phyloP scores from a whole-genome alignment of 2,329 filamentous ascomycete genomes.

The Trichophaea hybrida region DNA sequence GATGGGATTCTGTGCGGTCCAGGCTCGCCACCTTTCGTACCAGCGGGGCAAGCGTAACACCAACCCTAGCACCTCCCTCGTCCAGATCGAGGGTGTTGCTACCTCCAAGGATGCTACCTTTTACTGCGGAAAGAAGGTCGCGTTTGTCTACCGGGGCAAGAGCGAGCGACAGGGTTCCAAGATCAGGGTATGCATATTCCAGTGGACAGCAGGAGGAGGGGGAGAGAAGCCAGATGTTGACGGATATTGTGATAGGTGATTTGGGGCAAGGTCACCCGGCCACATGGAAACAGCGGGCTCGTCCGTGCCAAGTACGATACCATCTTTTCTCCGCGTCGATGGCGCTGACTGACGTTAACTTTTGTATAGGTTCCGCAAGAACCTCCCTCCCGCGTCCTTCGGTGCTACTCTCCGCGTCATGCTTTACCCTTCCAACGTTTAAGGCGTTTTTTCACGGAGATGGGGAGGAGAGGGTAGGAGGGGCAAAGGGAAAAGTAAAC shows the following conservation, averaged over 20 bases:
- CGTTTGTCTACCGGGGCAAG: conserved; percentile 93
- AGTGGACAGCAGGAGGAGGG: neutral
- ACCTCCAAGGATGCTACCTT: conserved; percentile 82
- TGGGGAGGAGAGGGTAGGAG: neutral
- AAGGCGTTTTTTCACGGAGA: conserved; percentile 34
- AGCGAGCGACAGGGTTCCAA: conserved; percentile 94
- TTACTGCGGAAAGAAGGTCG: conserved; percentile 98
- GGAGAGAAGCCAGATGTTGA: conserved; percentile 1
- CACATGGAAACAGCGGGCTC: conserved; percentile 96
- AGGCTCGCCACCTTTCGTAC: conserved; percentile 95
- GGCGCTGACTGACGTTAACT: neutral
- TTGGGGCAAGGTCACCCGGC: conserved; percentile 95
- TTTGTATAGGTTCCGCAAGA: conserved; percentile 71
- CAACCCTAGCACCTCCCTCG: conserved; percentile 79
- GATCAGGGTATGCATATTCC: conserved; percentile 49
- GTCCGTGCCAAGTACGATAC: conserved; percentile 48
- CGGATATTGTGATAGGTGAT: conserved; percentile 42
- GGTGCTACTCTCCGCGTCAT: conserved; percentile 91
- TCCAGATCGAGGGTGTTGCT: conserved; percentile 96
- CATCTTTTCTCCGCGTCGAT: neutral
- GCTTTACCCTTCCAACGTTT: conserved; percentile 97
- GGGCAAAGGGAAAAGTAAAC: neutral
- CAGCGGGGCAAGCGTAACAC: conserved; percentile 86
- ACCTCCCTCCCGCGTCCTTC: conserved; percentile 93
- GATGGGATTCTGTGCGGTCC: neutral